Evolutionary conservation across 1,284 basidiomycete genomes (phyloP), one percentile per base, ranked within the genome.

Genomic region (Cryptococcus sp.): DNA sequence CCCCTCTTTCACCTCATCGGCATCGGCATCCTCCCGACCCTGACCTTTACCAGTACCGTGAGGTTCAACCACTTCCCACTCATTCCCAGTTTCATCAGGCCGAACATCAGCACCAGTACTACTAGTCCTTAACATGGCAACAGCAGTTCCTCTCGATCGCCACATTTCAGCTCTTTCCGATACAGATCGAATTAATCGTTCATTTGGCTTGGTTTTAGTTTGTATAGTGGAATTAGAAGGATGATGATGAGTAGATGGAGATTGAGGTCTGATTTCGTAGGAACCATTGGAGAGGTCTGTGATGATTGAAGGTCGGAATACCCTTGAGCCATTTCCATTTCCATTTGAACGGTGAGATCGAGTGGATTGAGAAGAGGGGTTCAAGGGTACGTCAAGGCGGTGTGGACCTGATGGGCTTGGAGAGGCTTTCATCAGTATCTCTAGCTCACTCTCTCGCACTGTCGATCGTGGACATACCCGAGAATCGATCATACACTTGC

Each of bases 91-190:
- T 23, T 66, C 62, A 25, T 62, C 62, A 1, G 67, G 41, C 1
- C 54, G 43, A 2, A 69, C 64, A 57, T 72, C 70, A 23, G 68
- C 66, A 44, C 69, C 69, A 54, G 71, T 69, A 48, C 67, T 70
- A 4, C 53, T 52, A 1, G 66, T 66, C 7, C 70, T 47, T 7
- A 64, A 34, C 64, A 70, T 65, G 3, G 61, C 53, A 2, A 58
- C 56, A 4, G 55, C 46, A 21, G 59, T 39, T 1, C 59, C 63
- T 16, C 50, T 50, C 28, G 56, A 49, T 18, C 57, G 45, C 64
- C 64, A 64, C 2, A 57, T 59, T 22, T 13, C 10, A 45, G 28
- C 44, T 10, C 44, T 19, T 22, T 9, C 32, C 32, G 16, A 34
- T 34, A 16, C 32, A 9, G 32, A 9, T 34, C 32, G 32, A 34